Evolutionary conservation across 1,284 basidiomycete genomes (phyloP), one percentile per base, ranked within the genome.

Genomic region (Rhodotorula sp.): DNA sequence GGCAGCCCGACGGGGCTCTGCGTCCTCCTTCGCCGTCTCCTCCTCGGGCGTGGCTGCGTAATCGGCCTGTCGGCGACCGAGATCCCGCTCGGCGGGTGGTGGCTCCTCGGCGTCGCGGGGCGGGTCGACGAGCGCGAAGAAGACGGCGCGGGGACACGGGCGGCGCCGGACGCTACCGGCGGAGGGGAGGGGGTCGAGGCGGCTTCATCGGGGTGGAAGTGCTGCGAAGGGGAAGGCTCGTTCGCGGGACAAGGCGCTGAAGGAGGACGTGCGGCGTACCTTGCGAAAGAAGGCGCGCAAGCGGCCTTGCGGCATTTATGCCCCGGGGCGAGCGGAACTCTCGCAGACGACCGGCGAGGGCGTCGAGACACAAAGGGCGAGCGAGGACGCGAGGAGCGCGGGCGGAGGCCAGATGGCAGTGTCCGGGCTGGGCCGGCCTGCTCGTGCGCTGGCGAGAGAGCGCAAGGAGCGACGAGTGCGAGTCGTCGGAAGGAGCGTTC

Each of bases 1-100:
- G 71, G 71, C 27, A 72, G 50, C 44, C 71, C 71, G 1, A 72
- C 72, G 2, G 73, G 69, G 44, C 67, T 71, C 34, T 45, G 27
- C 25, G 72, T 70, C 46, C 68, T 48, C 58, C 72, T 49, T 27
- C 70, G 49, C 44, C 70, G 23, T n/a, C 70, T 54, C 44, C 66
- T 50, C 49, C 68, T 42, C n/a, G 16, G 53, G 9, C 66, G 12
- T 45, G 60, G 66, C 25, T 65, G 59, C 16, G 49, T 53, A 7
- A 68, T 57, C n/a, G 70, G 70, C 57, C 70, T 19, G n/a, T 72
- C 70, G 5, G 66, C 67, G 3, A 65, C 61, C 16, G 66, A 68
- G 19, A 62, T 60, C 23, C 70, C 70, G 44, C 66, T 68, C 48
- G 70, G 70, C 34, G 70, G 48, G 17, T 67, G 66, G n/a, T 68